A percentile compares a stretch with the other conserved stretches of the same genome.
phyloP scores from a whole-genome alignment of 202 grass and related monocot species.

The Cymbopogon flexuosus region DNA sequence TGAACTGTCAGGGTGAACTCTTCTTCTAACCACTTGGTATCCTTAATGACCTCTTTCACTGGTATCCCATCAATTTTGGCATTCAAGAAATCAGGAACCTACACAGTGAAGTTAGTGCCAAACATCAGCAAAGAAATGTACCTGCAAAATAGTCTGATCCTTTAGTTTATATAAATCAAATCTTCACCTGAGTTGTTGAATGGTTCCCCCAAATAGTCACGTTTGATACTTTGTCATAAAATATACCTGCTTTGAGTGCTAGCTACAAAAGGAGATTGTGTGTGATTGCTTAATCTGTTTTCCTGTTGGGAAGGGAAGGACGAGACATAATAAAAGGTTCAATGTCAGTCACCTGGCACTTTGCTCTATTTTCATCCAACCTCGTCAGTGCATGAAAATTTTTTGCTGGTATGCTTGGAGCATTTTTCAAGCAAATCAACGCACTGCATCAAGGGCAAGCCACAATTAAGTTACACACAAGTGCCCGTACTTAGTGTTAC shows the following conservation, averaged over 20 bases:
- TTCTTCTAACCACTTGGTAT: slow-evolving; percentile 85
- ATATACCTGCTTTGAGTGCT: slow-evolving; percentile 90
- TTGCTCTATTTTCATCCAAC: slow-evolving; percentile 98
- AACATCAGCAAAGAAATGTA: not conserved
- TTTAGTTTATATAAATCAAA: not conserved
- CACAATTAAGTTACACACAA: slow-evolving; percentile 27
- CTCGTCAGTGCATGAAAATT: slow-evolving; percentile 91
- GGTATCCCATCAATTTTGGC: slow-evolving; percentile 79
- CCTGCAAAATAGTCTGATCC: not conserved
- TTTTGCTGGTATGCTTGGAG: slow-evolving; percentile 74
- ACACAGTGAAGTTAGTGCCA: slow-evolving; percentile 16
- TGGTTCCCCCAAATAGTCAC: slow-evolving; percentile 99
- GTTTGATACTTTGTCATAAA: slow-evolving; percentile 97
- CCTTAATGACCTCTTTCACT: slow-evolving; percentile 71
- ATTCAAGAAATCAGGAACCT: slow-evolving; percentile 99
- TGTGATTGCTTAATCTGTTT: slow-evolving; percentile 19
- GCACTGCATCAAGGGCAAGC: slow-evolving; percentile 47
- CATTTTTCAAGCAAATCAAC: slow-evolving; percentile 93
- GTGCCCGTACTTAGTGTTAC: slow-evolving; percentile 79
- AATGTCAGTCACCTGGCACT: slow-evolving; percentile 69
- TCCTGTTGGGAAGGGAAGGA: slow-evolving; percentile 1
- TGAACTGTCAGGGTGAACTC: slow-evolving; percentile 83
- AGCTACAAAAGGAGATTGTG: slow-evolving; percentile 46
- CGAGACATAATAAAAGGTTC: slow-evolving; percentile 1
- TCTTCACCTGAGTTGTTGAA: slow-evolving; percentile 92